These are phyloP conservation scores for Euryodendron excelsum DNA, from an alignment of 148 eudicot species.

Conservation along the genomic window DNA sequence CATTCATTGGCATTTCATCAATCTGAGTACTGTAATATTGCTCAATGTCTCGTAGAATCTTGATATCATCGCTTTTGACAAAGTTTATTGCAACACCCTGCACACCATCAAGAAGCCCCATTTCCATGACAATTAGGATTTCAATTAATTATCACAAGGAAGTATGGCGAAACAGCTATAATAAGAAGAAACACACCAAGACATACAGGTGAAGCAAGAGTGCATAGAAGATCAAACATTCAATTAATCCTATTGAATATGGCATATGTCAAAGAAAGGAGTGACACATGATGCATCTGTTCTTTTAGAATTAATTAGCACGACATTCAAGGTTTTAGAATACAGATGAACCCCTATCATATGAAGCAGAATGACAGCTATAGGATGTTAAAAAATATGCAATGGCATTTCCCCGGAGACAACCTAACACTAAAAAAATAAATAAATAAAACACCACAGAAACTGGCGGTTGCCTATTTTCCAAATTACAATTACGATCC, in stretches of 20 bases:
- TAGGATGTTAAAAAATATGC: background rate
- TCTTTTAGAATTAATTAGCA: too few relatives aligned
- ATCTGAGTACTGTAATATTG: slow-evolving; percentile 93
- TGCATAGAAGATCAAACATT: background rate
- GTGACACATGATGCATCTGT: too few relatives aligned
- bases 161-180: background rate
- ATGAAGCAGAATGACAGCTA: background rate
- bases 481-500: background rate
- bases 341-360: background rate
- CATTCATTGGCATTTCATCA: slow-evolving; percentile 95
- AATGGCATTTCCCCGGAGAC: background rate
- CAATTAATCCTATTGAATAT: too few relatives aligned
- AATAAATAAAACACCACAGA: background rate
- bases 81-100: slow-evolving; percentile 98
- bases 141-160: background rate
- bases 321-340: background rate
- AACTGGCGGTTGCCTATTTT: too few relatives aligned
- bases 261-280: too few relatives aligned
- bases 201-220: background rate
- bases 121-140: background rate
- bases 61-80: slow-evolving; percentile 81
- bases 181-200: background rate
- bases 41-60: slow-evolving; percentile 80
- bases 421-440: background rate
- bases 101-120: slow-evolving; percentile 20